Evolutionary conservation across 108 stramenopile genomes (phyloP).

Genomic region (Licmophora abbreviata): DNA sequence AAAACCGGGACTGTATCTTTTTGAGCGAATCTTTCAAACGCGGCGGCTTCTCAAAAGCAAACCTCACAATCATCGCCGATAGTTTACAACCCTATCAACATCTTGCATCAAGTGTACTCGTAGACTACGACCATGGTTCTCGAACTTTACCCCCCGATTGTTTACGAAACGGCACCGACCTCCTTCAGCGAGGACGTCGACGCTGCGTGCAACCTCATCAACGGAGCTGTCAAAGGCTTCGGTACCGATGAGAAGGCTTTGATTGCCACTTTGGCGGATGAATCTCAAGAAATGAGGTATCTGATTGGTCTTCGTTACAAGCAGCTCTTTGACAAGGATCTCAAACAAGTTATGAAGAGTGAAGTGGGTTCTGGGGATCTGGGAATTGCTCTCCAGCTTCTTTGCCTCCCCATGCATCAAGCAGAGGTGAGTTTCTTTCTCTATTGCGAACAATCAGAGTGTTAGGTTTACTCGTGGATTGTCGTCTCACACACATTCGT

Average conservation of each 20-base stretch:
- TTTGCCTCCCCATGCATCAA: constrained; percentile 40
- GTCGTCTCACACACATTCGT: too few relatives aligned
- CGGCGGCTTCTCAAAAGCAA: too few relatives aligned
- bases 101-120: too few relatives aligned
- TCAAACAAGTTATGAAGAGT: not conserved
- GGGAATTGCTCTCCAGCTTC: constrained; percentile 31
- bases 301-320: constrained; percentile 40
- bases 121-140: not conserved
- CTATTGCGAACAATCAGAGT: too few relatives aligned
- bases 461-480: too few relatives aligned
- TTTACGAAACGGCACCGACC: not conserved
- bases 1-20: too few relatives aligned
- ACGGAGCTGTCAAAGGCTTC: constrained; percentile 1
- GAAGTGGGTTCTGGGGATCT: constrained; percentile 34
- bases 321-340: not conserved
- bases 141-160: not conserved
- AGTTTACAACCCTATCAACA: too few relatives aligned
- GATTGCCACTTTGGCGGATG: constrained; percentile 24
- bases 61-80: too few relatives aligned
- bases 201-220: not conserved
- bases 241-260: constrained; percentile 29
- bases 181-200: not conserved
- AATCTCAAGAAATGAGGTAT: constrained; percentile 27
- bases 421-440: too few relatives aligned
- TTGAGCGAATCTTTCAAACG: too few relatives aligned